A percentile compares a stretch with the other conserved stretches of the same genome.
Conservation (phyloP, 1,139 yeast genomes). For the Cylindricascospora bacillispora region DNA sequence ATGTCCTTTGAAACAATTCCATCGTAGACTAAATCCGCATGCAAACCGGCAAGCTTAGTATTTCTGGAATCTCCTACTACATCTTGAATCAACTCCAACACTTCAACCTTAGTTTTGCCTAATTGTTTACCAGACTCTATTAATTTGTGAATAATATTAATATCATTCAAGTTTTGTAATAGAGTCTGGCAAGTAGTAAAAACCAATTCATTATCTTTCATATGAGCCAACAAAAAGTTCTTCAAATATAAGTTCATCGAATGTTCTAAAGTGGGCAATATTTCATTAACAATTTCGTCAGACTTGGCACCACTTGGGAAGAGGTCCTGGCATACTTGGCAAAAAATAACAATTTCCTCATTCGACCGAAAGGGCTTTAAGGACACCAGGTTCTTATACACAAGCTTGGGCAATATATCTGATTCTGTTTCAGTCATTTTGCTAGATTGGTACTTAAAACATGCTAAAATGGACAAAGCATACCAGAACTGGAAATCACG, state of each 20-base stretch:
- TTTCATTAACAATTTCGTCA: conserved; percentile 13
- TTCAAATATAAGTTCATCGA: conserved; percentile 23
- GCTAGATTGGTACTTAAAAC: conserved; percentile 12
- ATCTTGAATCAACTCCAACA: conserved; percentile 6
- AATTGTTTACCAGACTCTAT: conserved; percentile 13
- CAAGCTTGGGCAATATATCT: conserved; percentile 14
- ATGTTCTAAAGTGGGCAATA: conserved; percentile 13
- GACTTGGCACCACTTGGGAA: conserved; percentile 11
- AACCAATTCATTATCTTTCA: conserved; percentile 7
- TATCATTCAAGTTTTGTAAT: conserved; percentile 20
- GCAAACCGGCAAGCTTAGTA: conserved; percentile 17
- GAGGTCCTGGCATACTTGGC: conserved; percentile 18
- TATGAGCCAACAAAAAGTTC: conserved; percentile 19
- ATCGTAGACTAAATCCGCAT: conserved; percentile 13
- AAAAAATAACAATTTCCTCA: conserved; percentile 23
- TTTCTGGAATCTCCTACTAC: conserved; percentile 20
- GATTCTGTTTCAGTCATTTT: conserved; percentile 12
- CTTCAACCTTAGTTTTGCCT: conserved; percentile 9
- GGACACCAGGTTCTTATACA: conserved; percentile 13
- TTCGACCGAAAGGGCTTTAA: conserved; percentile 18
- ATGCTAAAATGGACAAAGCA: conserved; percentile 18
- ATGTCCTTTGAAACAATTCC: conserved; percentile 9
- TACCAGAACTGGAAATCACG: conserved; percentile 19
- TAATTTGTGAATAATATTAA: conserved; percentile 13
- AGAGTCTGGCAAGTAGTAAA: conserved; percentile 12